These are phyloP conservation scores for Lepidium aucheri DNA, from an alignment of 345 rosid species.

Conservation along the genomic window DNA sequence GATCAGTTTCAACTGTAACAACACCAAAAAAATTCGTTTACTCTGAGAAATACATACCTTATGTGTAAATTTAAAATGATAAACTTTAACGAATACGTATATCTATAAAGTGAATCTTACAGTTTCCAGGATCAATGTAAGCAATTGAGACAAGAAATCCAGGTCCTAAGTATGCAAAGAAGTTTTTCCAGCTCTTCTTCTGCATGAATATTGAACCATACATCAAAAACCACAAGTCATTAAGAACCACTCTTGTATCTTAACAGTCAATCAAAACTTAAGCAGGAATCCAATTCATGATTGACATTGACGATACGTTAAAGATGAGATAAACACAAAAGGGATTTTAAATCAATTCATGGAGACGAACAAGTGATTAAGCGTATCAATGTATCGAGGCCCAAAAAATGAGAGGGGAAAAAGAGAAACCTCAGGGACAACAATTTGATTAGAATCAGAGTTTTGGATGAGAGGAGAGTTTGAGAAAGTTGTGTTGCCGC, in stretches of 20 bases:
- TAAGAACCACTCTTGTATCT: not conserved
- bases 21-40: not conserved
- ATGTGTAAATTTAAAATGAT: not conserved
- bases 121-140: slow-evolving; percentile 89
- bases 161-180: slow-evolving; percentile 79
- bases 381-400: not conserved
- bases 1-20: slow-evolving; percentile 75
- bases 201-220: slow-evolving; percentile 21
- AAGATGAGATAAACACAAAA: not conserved
- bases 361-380: not conserved
- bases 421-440: slow-evolving; percentile 61
- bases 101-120: slow-evolving; percentile 33
- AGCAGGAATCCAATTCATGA: not conserved
- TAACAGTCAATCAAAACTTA: not conserved
- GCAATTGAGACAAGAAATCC: slow-evolving; percentile 90
- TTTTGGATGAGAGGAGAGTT: slow-evolving; percentile 49
- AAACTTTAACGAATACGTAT: not conserved
- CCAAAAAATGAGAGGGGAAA: not conserved
- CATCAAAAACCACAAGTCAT: no score
- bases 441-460: slow-evolving; percentile 42
- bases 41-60: no score
- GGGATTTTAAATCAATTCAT: not conserved
- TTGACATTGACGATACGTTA: not conserved
- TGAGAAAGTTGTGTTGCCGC: slow-evolving; percentile 32
- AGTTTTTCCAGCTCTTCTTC: slow-evolving; percentile 80